These are phyloP conservation scores for Gryganskiella cystojenkinii DNA, from an alignment of 192 early-diverging fungal species.

Conservation along the genomic window DNA sequence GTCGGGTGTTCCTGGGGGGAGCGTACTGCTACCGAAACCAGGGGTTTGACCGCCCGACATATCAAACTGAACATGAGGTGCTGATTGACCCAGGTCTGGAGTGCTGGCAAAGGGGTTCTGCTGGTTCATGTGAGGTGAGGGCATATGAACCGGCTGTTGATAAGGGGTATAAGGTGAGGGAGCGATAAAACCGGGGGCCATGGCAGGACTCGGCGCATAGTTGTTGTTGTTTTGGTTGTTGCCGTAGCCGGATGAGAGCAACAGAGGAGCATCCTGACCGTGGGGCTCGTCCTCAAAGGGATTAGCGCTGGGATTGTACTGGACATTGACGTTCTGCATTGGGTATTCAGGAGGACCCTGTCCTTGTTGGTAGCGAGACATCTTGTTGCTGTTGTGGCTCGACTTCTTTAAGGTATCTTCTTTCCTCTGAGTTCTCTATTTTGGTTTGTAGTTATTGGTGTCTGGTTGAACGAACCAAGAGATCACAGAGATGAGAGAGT, in stretches of 20 bases:
- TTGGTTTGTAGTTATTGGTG: constrained; percentile 1
- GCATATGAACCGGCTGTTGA: constrained; percentile 34
- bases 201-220: constrained; percentile 44
- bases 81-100: constrained; percentile 16
- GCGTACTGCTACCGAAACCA: background rate
- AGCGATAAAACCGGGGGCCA: constrained; percentile 34
- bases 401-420: background rate
- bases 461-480: background rate
- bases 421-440: constrained; percentile 7
- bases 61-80: constrained; percentile 36
- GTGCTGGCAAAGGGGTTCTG: constrained; percentile 44
- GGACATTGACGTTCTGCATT: constrained; percentile 51
- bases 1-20: constrained; percentile 41
- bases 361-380: constrained; percentile 49
- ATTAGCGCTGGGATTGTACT: constrained; percentile 50
- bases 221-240: constrained; percentile 20
- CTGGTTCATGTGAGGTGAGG: constrained; percentile 26
- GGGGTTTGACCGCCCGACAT: constrained; percentile 17
- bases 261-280: constrained; percentile 40
- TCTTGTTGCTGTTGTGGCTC: background rate
- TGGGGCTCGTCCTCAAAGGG: constrained; percentile 52
- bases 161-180: constrained; percentile 52
- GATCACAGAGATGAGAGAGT: background rate
- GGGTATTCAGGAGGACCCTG: constrained; percentile 45
- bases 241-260: constrained; percentile 47